Evolutionary conservation across 2,329 filamentous ascomycete genomes (phyloP).

Genomic region (Alternaria arbusti): DNA sequence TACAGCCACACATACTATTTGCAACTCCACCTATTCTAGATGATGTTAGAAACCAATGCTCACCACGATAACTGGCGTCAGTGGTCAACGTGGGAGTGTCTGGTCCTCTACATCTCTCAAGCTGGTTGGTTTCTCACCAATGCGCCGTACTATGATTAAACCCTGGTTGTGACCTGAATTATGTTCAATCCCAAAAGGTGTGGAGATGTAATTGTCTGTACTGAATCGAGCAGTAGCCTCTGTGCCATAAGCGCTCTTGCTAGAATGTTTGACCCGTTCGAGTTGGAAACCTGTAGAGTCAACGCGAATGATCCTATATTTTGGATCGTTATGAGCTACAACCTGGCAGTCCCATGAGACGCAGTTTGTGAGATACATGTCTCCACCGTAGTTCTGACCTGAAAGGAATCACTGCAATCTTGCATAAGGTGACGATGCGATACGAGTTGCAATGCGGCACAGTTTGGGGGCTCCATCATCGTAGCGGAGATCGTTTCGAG

Average conservation of each 20-base stretch:
- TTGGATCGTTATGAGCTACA: neutral
- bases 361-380: neutral
- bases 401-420: neutral
- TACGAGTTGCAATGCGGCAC: constrained; percentile 5
- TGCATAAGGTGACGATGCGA: neutral
- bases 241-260: neutral
- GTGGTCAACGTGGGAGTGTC: neutral
- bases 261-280: neutral
- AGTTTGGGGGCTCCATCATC: neutral
- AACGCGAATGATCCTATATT: neutral
- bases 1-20: constrained; percentile 11
- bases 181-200: neutral
- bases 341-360: neutral
- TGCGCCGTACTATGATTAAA: neutral
- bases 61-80: neutral
- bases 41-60: neutral
- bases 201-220: neutral
- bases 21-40: neutral
- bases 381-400: neutral
- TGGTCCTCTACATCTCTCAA: neutral
- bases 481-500: constrained; percentile 1
- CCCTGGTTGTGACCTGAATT: neutral
- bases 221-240: neutral
- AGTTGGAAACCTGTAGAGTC: neutral
- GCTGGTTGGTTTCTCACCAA: neutral